These are phyloP conservation scores for Eucalyptus viminalis DNA, from an alignment of 345 rosid species.

Conservation along the genomic window DNA sequence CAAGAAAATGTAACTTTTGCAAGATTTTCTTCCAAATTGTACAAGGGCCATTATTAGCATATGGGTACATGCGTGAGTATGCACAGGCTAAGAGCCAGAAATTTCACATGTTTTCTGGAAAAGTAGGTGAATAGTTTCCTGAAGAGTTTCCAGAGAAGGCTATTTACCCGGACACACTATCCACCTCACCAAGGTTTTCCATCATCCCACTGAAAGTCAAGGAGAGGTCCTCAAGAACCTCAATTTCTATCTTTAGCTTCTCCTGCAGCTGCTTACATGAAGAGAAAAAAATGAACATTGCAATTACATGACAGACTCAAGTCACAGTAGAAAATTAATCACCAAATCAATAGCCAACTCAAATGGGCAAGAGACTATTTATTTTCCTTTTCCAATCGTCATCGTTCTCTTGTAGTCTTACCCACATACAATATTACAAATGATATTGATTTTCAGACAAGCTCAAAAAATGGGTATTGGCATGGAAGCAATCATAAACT, in stretches of 20 bases:
- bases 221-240: slow-evolving; percentile 45
- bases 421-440: neutral
- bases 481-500: neutral
- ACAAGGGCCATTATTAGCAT: neutral
- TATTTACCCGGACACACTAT: slow-evolving; percentile 30
- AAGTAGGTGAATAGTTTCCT: neutral
- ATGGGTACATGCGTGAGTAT: neutral
- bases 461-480: neutral
- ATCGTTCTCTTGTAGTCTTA: neutral
- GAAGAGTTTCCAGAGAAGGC: neutral
- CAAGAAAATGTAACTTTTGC: neutral
- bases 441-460: neutral
- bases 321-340: neutral
- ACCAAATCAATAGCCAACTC: neutral
- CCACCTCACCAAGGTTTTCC: slow-evolving; percentile 43
- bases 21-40: neutral
- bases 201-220: slow-evolving; percentile 47
- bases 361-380: neutral
- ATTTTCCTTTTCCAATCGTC: neutral
- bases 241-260: slow-evolving; percentile 42
- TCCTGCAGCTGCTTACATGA: slow-evolving; percentile 25
- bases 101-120: neutral
- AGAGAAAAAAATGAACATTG: neutral
- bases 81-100: neutral
- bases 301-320: neutral